Base-by-base conservation (phyloP, 1,139 yeast species). In the Yamadazyma dushanensis region DNA sequence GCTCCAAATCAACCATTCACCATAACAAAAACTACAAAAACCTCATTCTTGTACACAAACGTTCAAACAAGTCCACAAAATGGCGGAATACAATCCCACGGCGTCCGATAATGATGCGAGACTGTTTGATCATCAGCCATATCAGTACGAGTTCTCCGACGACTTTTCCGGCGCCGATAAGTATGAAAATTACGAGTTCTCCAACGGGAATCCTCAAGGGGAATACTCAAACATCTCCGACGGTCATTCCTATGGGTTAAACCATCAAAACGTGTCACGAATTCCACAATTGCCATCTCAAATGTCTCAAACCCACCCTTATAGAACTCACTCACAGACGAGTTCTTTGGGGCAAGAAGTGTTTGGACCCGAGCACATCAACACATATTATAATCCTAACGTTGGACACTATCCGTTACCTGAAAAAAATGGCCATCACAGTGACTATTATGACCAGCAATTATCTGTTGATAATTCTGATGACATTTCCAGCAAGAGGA, bases 401-500 rank as follows among this genome's bases (percentile, higher is more conserved):
- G 24, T 13, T 5, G 24, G n/a, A 5, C 9, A 21, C n/a, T 9
- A n/a, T 21, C 24, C 9, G 24, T 5, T 8, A 13, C n/a, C 24
- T 5, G 24, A 9, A 5, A 21, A 21, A 21, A 13, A 21, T 19
- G 21, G 21, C n/a, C n/a, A n/a, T n/a, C n/a, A 19, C 21, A 19
- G 9, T 19, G 21, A 9, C 13, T 21, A 21, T 21, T n/a, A 21
- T 13, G 9, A 19, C 21, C 7, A 9, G 7, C 21, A 6, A 6
- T 6, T 7, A 19, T 6, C 21, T 19, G 21, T 19, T 10, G 9
- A 16, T 16, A 27, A 17, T 9, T 9, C 16, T 11, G 15, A 24
- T 9, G 39, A 36, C 7, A 24, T 9, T 18, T 24, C 35, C 7
- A 25, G n/a, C 11, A 38, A 36, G 17, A 15, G 40, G 14, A 38